Evolutionary conservation across 768 basidiomycete genomes (phyloP).

Genomic region (Mycena pura): DNA sequence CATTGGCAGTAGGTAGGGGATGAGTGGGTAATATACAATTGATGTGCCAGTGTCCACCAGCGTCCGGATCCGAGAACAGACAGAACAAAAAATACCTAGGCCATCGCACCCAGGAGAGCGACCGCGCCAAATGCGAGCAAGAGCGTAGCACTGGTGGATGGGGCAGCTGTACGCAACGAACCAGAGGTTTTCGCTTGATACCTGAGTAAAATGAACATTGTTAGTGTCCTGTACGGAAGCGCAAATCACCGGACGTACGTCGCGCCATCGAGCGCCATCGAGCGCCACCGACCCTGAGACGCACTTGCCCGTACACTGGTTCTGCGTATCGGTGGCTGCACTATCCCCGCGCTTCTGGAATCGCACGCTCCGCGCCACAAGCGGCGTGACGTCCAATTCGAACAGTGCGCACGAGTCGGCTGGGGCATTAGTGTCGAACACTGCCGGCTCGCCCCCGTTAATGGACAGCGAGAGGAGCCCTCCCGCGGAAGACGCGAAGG

Average conservation of each 20-base stretch:
- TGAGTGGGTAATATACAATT: too few relatives aligned
- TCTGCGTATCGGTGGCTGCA: neutral
- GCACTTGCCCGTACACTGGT: neutral
- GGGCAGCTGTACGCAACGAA: too few relatives aligned
- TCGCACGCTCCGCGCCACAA: neutral
- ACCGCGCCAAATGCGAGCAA: too few relatives aligned
- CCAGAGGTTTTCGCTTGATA: too few relatives aligned
- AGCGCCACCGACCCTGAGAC: neutral
- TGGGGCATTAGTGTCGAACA: neutral
- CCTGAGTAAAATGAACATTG: neutral
- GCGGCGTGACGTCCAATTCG: neutral
- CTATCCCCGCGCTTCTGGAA: neutral
- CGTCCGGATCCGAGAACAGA: too few relatives aligned
- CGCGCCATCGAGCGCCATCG: neutral
- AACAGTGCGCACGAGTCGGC: neutral
- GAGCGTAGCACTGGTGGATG: too few relatives aligned
- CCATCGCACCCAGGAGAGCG: too few relatives aligned
- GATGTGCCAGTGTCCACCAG: too few relatives aligned
- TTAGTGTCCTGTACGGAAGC: neutral
- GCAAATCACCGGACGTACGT: neutral
- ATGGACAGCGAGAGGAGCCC: neutral
- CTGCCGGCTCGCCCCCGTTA: neutral
- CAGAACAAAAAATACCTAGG: too few relatives aligned
- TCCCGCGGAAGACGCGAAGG: neutral
- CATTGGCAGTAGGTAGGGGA: too few relatives aligned